Evolutionary conservation across 1,139 yeast genomes (phyloP).

Genomic region (Maudiozyma humilis): DNA sequence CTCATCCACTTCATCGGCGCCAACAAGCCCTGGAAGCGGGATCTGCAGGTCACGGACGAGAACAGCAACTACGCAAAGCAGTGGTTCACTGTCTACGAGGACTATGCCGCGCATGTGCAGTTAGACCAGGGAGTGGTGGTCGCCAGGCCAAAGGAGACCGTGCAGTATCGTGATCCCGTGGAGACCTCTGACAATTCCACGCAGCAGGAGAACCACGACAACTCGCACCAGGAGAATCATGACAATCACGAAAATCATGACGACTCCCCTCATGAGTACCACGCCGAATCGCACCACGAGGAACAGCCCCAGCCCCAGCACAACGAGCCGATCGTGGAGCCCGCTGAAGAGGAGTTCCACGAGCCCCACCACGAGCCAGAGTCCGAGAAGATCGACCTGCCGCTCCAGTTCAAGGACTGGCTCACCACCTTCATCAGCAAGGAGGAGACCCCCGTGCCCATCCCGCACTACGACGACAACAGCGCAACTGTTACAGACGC

Average conservation of each 20-base stretch:
- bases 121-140: neutral
- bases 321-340: constrained; percentile 2
- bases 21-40: constrained; percentile 65
- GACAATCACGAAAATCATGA: constrained; percentile 3
- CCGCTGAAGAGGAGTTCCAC: constrained; percentile 11
- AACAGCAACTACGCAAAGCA: constrained; percentile 13
- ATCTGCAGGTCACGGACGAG: constrained; percentile 10
- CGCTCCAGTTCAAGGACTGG: constrained; percentile 17
- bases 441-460: constrained; percentile 5
- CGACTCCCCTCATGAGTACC: neutral
- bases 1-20: constrained; percentile 78
- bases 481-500: neutral
- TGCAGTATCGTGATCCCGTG: neutral
- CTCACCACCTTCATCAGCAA: constrained; percentile 16
- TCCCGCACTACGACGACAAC: constrained; percentile 1
- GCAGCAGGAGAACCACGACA: neutral
- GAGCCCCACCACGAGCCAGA: constrained; percentile 9
- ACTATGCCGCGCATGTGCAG: constrained; percentile 10
- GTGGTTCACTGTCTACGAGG: constrained; percentile 18
- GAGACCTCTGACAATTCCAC: neutral
- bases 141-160: neutral
- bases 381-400: constrained; percentile 14
- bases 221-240: constrained; percentile 1
- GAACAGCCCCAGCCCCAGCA: neutral
- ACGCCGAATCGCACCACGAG: neutral